Base-by-base conservation (phyloP, 768 basidiomycete species). In the Trametes cinnabarina region DNA sequence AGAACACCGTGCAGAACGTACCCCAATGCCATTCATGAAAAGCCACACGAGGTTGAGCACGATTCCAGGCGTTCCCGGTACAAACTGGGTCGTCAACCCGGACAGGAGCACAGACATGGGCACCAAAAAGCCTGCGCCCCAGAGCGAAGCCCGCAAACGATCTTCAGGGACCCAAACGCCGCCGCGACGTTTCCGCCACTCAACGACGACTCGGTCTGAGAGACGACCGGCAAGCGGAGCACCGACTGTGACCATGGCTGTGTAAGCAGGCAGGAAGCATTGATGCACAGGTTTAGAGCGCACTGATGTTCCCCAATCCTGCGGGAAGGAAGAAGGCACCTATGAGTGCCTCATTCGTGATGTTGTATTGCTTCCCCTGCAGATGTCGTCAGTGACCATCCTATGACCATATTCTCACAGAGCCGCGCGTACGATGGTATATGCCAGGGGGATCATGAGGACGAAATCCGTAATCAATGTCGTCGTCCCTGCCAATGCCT, bases 161-260 rank as follows among this genome's bases (percentile, higher is more conserved):
- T 87, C 88, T 68, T 90, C 87, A 0, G 87, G 87, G 41, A 82
- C 79, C 85, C 84, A 87, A 2, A 73, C 63, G 0, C 85, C 86
- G 0, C 76, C 76, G 22, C 86, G 79, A 5, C 72, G 66, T 44
- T 74, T 70, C 15, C 78, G 78, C 71, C 81, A 84, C 39, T 65
- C 66, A 17, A 78, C 71, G 22, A 90, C 73, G 0, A 78, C 70
- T 25, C 62, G 58, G 66, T 90, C 88, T 0, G 88, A 88, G 0
- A 87, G 58, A 15, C 74, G 74, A 1, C 88, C 87, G 0, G 82
- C 78, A 6, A 86, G 60, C 3, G 82, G 80, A 2, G 86, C 82
- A 1, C 87, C 86, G 43, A 82, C 85, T 87, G 51, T n/a, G 3
- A 34, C 35, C 4, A 28, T 6, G 4, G 30, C 30, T 2, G 47